A percentile compares a stretch with the other conserved stretches of the same genome.
Evolutionary conservation across 164 flowering plant species (phyloP).

Genomic region (Macadamia tetraphylla): DNA sequence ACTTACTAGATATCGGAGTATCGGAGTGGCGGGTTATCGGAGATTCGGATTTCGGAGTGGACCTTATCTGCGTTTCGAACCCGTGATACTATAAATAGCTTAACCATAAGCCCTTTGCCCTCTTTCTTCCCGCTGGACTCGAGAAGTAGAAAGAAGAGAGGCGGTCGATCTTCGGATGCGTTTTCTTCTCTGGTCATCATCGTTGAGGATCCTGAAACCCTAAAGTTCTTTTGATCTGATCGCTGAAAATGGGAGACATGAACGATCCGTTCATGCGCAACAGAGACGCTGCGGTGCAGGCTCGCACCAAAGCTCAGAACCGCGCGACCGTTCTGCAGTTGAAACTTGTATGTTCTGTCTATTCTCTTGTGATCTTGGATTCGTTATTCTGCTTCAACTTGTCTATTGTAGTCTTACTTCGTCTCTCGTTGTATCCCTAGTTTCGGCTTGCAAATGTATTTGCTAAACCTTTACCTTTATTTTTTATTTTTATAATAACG

Average conservation of each 20-base stretch:
- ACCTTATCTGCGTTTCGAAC: neutral
- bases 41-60: too few species aligned
- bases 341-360: constrained; percentile 51
- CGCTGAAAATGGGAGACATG: constrained; percentile 59
- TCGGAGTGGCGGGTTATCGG: too few species aligned
- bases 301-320: constrained; percentile 78
- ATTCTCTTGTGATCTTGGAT: too few species aligned
- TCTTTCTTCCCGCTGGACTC: neutral
- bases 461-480: too few species aligned
- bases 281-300: constrained; percentile 76
- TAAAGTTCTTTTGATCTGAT: constrained; percentile 16
- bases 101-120: neutral
- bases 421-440: neutral
- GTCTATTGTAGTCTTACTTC: neutral
- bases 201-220: constrained; percentile 20
- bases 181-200: neutral
- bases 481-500: too few species aligned
- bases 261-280: constrained; percentile 80
- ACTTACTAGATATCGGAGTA: too few species aligned
- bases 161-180: neutral
- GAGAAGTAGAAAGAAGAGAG: neutral
- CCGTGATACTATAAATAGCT: neutral
- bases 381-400: too few species aligned
- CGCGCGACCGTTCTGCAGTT: constrained; percentile 85
- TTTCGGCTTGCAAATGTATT: too few species aligned